Base-by-base conservation (phyloP, 495 filamentous ascomycete genomes). In the Aspergillus taichungensis region DNA sequence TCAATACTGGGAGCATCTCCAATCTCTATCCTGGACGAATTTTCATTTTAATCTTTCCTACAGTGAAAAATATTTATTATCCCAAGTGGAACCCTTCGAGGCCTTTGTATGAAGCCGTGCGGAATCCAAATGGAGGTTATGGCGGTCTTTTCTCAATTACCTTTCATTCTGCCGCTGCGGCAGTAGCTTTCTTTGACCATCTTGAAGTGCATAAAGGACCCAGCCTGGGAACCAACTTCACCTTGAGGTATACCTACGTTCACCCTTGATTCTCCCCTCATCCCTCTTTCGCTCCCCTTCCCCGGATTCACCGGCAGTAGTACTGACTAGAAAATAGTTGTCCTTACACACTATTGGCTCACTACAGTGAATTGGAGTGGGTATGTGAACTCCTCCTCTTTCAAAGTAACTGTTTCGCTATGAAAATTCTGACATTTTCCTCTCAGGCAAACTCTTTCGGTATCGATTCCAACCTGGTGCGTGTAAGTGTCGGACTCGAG, bases 211-310 rank as follows among this genome's bases (percentile, higher is more conserved):
- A 84, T 30, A 98, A 98, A 63, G 92, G 92, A 0, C 92, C 92
- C 0, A 95, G 91, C 58, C 73, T 98, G 14, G 92, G 92, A 0
- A 97, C 94, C 0, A 98, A 98, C 56, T 97, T 99, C 62, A 97
- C 92, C 0, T 69, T 99, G 38, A 82, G 71, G 77, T 78, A 45
- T 54, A 59, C 18, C 54, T 41, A 6, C 11, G 10, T 13, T 8
- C 13, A 1, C 1, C 4, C 40, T 38, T 7, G 6, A 28, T 18
- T 8, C 12, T 30, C 11, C 14, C n/a, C n/a, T 12, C 6, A 13
- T 40, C 13, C 13, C 14, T 40, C 34, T 24, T 24, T 24, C 18
- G 2, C 2, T 24, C 18, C 1, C 18, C 18, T 24, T 24, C 18
- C 4, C 18, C 2, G 18, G 18, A 24, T 24, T 24, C 18, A n/a